Percentiles rank a stretch among this genome's conserved stretches.
Conservation (phyloP, 1,284 basidiomycete species). For the Fomitopsis betulina region DNA sequence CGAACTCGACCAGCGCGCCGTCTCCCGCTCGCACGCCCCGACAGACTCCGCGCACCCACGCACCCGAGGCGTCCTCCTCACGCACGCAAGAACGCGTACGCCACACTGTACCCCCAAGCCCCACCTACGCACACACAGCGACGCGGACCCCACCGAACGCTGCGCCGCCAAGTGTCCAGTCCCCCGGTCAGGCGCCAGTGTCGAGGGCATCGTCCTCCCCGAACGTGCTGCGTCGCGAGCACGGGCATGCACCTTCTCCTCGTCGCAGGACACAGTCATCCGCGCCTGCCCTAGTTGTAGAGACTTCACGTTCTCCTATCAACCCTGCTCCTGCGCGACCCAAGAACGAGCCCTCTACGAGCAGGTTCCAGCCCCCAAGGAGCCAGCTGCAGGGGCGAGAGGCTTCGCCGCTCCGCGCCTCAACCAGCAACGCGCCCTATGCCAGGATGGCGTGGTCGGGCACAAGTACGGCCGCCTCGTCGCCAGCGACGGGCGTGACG, state of each 20-base stretch:
- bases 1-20: neutral
- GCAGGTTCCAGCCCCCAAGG: neutral
- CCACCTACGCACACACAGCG: neutral
- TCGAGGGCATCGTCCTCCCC: constrained; percentile 3
- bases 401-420: neutral
- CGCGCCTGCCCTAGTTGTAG: neutral
- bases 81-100: neutral
- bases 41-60: neutral
- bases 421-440: neutral
- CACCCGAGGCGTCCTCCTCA: neutral
- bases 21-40: neutral
- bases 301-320: neutral
- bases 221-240: neutral
- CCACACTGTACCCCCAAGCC: neutral
- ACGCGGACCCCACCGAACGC: neutral
- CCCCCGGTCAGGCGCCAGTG: neutral
- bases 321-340: neutral
- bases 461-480: neutral
- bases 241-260: neutral
- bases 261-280: neutral
- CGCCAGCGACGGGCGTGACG: neutral
- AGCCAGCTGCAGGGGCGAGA: no score
- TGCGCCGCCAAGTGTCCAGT: neutral
- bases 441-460: neutral
- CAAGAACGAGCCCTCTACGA: neutral